Evolutionary conservation across 2,329 filamentous ascomycete species (phyloP).

Genomic region (Sarocladium oryzae): DNA sequence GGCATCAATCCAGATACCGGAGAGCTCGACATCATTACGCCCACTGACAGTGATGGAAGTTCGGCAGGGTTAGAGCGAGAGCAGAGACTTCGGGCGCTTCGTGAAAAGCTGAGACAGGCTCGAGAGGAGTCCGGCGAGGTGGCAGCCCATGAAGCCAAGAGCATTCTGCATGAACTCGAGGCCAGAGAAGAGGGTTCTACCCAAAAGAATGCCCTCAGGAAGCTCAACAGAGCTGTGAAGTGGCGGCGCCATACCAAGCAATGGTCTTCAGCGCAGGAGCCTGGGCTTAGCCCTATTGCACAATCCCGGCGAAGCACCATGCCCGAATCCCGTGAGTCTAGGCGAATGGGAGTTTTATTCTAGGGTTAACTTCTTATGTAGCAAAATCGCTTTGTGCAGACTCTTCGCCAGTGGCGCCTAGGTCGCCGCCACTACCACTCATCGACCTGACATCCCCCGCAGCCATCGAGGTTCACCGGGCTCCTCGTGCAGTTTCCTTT

Average conservation of each 20-base stretch:
- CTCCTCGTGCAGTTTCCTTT: neutral
- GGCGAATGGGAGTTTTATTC: no score
- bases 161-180: slow-evolving; percentile 16
- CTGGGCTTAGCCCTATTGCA: slow-evolving; percentile 41
- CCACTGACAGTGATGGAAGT: slow-evolving; percentile 40
- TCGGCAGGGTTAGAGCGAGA: slow-evolving; percentile 24
- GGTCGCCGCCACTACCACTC: neutral
- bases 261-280: slow-evolving; percentile 47
- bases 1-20: slow-evolving; percentile 53
- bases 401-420: neutral
- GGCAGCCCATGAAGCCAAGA: slow-evolving; percentile 38
- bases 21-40: slow-evolving; percentile 43
- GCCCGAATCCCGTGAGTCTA: slow-evolving; percentile 19
- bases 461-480: neutral
- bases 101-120: slow-evolving; percentile 26
- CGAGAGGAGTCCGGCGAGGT: slow-evolving; percentile 30
- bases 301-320: slow-evolving; percentile 30
- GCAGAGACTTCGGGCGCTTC: slow-evolving; percentile 25
- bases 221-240: slow-evolving; percentile 19
- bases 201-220: slow-evolving; percentile 9
- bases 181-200: neutral
- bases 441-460: neutral
- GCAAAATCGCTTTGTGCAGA: neutral
- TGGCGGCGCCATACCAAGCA: slow-evolving; percentile 40
- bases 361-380: neutral